Conservation (phyloP, 2,329 filamentous ascomycete genomes). For the Sclerotinia nivalis region DNA sequence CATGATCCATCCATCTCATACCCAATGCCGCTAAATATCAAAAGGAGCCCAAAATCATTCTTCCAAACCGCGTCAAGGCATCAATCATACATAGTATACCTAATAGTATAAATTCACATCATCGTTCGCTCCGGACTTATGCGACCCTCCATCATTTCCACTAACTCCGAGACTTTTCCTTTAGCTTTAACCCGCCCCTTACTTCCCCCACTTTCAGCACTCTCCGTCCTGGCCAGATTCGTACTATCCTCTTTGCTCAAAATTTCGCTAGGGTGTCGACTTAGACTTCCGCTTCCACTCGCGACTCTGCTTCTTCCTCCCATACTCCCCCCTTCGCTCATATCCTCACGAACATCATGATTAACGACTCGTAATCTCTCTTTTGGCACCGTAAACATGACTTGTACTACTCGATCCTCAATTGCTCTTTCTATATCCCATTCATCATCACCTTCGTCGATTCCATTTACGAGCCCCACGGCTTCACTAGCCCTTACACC, state of each 20-base stretch:
- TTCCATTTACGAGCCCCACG: neutral
- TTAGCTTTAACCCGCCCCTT: constrained; percentile 28
- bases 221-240: constrained; percentile 15
- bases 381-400: constrained; percentile 93
- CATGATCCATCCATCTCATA: neutral
- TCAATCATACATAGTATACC: constrained; percentile 3
- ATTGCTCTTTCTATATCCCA: constrained; percentile 77
- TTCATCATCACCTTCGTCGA: constrained; percentile 49
- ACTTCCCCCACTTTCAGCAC: constrained; percentile 20
- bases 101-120: neutral
- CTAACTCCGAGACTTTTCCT: constrained; percentile 35
- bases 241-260: constrained; percentile 19
- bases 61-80: neutral
- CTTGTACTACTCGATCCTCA: constrained; percentile 70
- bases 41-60: neutral
- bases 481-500: constrained; percentile 8
- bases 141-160: constrained; percentile 35
- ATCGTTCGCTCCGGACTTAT: constrained; percentile 32
- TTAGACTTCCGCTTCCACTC: constrained; percentile 28
- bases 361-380: constrained; percentile 89
- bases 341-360: constrained; percentile 57
- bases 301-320: constrained; percentile 34
- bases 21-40: constrained; percentile 16
- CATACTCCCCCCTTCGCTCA: constrained; percentile 44
- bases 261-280: constrained; percentile 19